Base-by-base conservation (phyloP, 805 yeast genomes). In the Yarrowia yakushimensis region DNA sequence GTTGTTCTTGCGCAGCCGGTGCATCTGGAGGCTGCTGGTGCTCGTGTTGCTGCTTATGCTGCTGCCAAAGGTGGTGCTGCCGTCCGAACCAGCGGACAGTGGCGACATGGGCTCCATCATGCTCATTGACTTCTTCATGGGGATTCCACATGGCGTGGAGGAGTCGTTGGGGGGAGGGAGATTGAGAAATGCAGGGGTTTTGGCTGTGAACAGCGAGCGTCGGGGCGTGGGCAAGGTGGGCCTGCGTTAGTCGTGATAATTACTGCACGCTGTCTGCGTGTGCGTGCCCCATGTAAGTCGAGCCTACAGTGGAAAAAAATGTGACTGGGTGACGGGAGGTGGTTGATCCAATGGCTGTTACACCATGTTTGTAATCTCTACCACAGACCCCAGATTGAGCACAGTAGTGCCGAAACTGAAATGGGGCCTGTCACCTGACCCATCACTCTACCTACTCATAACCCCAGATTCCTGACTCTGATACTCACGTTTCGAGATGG, bases 181-280 rank as follows among this genome's bases (percentile, higher is more conserved):
- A 33, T 34, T 52, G 31, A 52, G 59, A 52, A 52, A 52, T 52
- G 59, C 59, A 52, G 59, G 59, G 36, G 59, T 52, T 52, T 36
- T 34, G 42, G 59, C 42, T 4, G 42, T n/a, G 43, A 52, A 52
- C 25, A 52, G 59, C 25, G 59, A 52, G 25, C 59, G 59, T 34
- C 59, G 22, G 7, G 59, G 59, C 2, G 59, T 52, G 31, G 59
- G 59, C 18, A 36, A 10, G 17, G 43, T 52, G 42, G 59, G 59
- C 3, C 59, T 52, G 59, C 11, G 59, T 52, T 52, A 52, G 59
- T 28, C 25, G 36, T 9, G 34, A 27, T 36, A 36, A 36, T 36
- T 36, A 36, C 41, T 36, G 41, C 41, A 36, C 41, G 22, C 41
- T 18, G 41, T 10, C 20, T 11, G 37, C 37, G 37, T 31, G 8